Evolutionary conservation across 257 asterid genomes (phyloP).

Genomic region (Jaltomata sinuosa): DNA sequence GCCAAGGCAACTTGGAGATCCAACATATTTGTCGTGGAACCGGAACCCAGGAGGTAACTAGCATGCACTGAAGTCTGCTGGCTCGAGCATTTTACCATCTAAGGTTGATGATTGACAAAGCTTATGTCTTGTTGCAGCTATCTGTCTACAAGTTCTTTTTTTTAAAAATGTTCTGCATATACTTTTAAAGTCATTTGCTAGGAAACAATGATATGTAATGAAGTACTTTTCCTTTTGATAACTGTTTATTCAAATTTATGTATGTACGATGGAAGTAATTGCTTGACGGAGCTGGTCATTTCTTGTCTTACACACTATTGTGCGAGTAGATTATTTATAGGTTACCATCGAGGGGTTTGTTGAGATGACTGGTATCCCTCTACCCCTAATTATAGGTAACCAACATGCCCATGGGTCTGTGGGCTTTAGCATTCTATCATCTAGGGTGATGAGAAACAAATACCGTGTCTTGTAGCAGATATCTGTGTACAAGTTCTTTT

Average conservation of each 20-base stretch:
- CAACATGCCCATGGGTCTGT: neutral
- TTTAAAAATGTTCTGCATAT: neutral
- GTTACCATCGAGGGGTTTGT: neutral
- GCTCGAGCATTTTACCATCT: neutral
- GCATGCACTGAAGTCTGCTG: neutral
- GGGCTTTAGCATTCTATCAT: neutral
- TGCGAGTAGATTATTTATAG: neutral
- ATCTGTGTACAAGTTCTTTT: neutral
- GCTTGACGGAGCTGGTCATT: neutral
- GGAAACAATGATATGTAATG: neutral
- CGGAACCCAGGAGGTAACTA: conserved; percentile 2
- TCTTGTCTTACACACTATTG: neutral
- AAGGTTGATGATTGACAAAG: neutral
- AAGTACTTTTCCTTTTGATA: neutral
- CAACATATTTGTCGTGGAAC: neutral
- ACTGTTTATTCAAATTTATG: neutral
- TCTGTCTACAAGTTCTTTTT: neutral
- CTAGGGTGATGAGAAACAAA: neutral
- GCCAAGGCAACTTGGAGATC: conserved; percentile 19
- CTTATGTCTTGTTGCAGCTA: neutral
- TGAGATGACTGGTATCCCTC: neutral
- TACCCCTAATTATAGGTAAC: neutral
- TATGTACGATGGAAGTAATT: too few species aligned
- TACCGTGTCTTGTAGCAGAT: neutral
- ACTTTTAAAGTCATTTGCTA: neutral